These are phyloP conservation scores for Xylaria sp. DNA, from an alignment of 2,329 filamentous ascomycete genomes.

Conservation along the genomic window DNA sequence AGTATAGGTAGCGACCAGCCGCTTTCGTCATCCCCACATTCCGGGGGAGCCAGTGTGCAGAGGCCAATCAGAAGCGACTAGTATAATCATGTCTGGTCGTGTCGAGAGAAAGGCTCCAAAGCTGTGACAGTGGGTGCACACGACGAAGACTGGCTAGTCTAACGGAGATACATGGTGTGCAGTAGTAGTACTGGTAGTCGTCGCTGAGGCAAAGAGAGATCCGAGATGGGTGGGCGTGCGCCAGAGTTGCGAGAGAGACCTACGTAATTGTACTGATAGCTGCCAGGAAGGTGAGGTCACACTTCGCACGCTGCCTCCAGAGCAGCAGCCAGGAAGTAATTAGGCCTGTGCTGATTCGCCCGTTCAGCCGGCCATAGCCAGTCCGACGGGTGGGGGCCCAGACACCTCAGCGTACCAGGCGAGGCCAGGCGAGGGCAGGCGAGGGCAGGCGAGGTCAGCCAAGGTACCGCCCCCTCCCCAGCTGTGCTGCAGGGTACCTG, in stretches of 20 bases:
- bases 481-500: constrained; percentile 3
- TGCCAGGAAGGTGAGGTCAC: constrained; percentile 38
- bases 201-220: neutral
- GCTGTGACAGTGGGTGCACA: neutral
- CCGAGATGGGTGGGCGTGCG: neutral
- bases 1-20: neutral
- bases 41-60: constrained; percentile 8
- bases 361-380: constrained; percentile 38
- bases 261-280: constrained; percentile 22
- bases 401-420: constrained; percentile 2
- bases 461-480: constrained; percentile 11
- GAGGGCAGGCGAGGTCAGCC: no score
- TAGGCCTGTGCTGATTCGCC: constrained; percentile 42
- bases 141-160: neutral
- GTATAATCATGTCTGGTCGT: neutral
- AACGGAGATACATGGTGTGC: neutral
- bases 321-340: constrained; percentile 35
- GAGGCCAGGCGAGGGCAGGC: no score
- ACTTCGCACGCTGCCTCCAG: constrained; percentile 11
- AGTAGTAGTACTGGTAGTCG: no score
- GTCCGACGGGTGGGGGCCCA: constrained; percentile 2
- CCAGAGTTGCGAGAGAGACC: constrained; percentile 1
- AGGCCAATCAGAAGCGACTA: neutral
- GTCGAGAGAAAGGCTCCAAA: neutral
- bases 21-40: constrained; percentile 28